Evolutionary conservation across 352 stramenopile species (phyloP).

Genomic region (Phytophthora boehmeriae): DNA sequence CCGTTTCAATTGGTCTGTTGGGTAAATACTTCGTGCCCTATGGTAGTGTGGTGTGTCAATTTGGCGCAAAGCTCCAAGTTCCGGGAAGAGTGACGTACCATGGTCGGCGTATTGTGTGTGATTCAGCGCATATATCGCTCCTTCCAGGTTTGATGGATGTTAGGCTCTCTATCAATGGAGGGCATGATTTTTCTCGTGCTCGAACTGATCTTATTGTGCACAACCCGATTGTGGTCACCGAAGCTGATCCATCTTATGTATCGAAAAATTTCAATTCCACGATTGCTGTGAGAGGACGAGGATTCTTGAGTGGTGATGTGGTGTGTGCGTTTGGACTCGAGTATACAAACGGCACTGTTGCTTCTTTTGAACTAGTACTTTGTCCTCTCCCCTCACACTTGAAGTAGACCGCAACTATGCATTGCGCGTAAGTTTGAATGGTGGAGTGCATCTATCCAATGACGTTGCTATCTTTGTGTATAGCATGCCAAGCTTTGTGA

Average conservation of each 20-base stretch:
- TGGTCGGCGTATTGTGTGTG: slow-evolving; percentile 26
- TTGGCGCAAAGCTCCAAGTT: slow-evolving; percentile 17
- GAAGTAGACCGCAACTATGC: slow-evolving; percentile 18
- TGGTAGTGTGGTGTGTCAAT: slow-evolving; percentile 32
- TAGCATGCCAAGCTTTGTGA: slow-evolving; percentile 26
- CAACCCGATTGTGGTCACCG: slow-evolving; percentile 17
- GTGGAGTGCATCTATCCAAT: slow-evolving; percentile 29
- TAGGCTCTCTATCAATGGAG: slow-evolving; percentile 43
- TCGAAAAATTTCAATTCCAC: slow-evolving; percentile 15
- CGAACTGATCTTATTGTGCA: slow-evolving; percentile 22
- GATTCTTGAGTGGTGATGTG: slow-evolving; percentile 20
- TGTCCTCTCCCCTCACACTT: slow-evolving; percentile 29
- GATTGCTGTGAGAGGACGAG: slow-evolving; percentile 25
- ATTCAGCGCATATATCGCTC: neutral
- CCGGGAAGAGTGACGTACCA: slow-evolving; percentile 19
- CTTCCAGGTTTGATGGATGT: slow-evolving; percentile 17
- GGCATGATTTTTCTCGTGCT: slow-evolving; percentile 37
- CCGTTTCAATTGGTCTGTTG: slow-evolving; percentile 19
- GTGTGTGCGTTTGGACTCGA: slow-evolving; percentile 28
- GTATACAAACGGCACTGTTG: slow-evolving; percentile 6
- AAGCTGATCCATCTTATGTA: slow-evolving; percentile 27
- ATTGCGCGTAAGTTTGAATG: slow-evolving; percentile 41
- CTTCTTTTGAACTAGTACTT: slow-evolving; percentile 16
- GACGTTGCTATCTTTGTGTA: slow-evolving; percentile 22
- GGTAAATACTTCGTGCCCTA: slow-evolving; percentile 34